Base-by-base conservation (phyloP, 352 stramenopile species). In the Phytopythium helicoides region DNA sequence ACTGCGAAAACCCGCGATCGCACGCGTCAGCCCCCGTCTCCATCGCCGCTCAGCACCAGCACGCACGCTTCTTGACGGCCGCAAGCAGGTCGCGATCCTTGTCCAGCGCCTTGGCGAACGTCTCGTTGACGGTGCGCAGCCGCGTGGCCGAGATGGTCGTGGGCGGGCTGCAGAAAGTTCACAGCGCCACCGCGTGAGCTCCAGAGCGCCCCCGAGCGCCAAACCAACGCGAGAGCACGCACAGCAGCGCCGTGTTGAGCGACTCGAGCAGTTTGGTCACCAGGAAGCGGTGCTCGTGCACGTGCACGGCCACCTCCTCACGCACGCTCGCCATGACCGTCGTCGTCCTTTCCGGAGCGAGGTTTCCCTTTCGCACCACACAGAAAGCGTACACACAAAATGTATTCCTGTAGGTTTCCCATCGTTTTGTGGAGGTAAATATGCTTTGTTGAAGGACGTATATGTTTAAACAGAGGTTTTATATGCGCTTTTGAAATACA, bases 191-290 rank as follows among this genome's bases (percentile, higher is more conserved):
- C 36, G 5, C 26, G 33, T 35, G 33, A 52, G 12, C 28, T 47
- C 16, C 12, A 44, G 4, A 8, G 2, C 4, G n/a, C 2, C 16
- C 15, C 15, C 6, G 23, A 45, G 22, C 25, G 25, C 23, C 22
- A 34, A 16, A 56, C 18, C 6, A 39, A 19, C 19, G 23, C 10
- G n/a, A n/a, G 10, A 3, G 21, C 0, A 69, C 70, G 18, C 53
- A 83, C 76, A 87, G 65, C 12, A 76, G 82, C 9, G 82, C 76
- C 6, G 76, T 78, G 58, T 75, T 74, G 15, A 93, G 71, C 25
- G 80, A 86, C 63, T 93, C 82, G 34, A 93, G 74, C 26, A 93
- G 65, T 60, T 93, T 93, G 14, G 81, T 91, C 47, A 89, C 81
- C 19, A 93, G 62, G 61, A 89, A 93, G 46, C 82, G 80, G 66